phyloP scores from a whole-genome alignment of 2,329 filamentous ascomycete genomes.

The Cordyceps pruinosa region DNA sequence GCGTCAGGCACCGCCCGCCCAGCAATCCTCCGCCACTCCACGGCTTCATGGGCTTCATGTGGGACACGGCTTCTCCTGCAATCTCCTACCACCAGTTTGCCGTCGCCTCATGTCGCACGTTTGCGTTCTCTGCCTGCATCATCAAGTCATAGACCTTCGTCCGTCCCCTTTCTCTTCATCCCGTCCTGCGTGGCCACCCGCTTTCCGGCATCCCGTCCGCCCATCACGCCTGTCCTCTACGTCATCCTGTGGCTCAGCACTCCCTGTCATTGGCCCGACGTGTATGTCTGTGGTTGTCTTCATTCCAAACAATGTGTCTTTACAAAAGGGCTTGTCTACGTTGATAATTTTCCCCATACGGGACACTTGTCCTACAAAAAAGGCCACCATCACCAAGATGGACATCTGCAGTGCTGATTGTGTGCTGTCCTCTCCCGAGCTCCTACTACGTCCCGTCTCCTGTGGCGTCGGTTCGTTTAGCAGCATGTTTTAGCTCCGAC shows the following conservation, averaged over 20 bases:
- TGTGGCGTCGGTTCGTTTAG: not conserved
- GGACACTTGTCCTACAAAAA: too few species aligned
- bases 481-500: not conserved
- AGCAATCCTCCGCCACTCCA: not conserved
- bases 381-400: too few species aligned
- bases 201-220: not conserved
- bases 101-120: not conserved
- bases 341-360: too few species aligned
- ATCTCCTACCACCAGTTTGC: slow-evolving; percentile 5
- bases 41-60: not conserved
- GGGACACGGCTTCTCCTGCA: slow-evolving; percentile 11
- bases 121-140: not conserved
- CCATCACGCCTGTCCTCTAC: not conserved
- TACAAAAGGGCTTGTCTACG: too few species aligned
- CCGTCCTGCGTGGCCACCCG: not conserved
- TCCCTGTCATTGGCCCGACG: not conserved
- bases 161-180: not conserved
- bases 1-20: not conserved
- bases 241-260: slow-evolving; percentile 4
- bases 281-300: not conserved
- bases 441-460: not conserved
- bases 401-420: too few species aligned
- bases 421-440: too few species aligned
- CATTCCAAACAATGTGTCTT: too few species aligned
- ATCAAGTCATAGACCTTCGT: not conserved